Evolutionary conservation across 192 early-diverging fungal genomes (phyloP).

Genomic region (Backusella luteola): DNA sequence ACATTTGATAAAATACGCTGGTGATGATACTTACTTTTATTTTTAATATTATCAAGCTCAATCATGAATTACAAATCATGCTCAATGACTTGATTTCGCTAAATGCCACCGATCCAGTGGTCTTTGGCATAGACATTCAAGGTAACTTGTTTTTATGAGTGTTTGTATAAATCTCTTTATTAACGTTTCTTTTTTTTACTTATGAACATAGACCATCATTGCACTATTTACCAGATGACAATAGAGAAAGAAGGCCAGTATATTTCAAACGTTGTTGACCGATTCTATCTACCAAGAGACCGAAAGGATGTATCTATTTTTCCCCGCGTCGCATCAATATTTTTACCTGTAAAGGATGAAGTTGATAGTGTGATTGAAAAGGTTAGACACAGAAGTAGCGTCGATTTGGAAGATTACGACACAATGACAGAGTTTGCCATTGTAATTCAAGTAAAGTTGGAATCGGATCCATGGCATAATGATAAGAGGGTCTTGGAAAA

Average conservation of each 20-base stretch:
- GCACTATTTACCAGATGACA: not conserved
- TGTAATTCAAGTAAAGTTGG: too few species aligned
- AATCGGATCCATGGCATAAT: too few species aligned
- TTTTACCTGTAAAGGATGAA: not conserved
- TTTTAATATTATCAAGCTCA: not conserved
- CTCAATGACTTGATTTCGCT: not conserved
- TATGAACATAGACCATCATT: not conserved
- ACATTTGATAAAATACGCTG: too few species aligned
- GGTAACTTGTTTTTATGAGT: not conserved
- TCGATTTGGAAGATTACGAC: too few species aligned
- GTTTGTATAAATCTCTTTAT: not conserved
- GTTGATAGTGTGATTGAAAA: not conserved
- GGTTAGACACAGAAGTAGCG: too few species aligned
- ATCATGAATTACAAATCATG: not conserved
- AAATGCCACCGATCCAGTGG: not conserved
- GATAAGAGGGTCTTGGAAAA: too few species aligned
- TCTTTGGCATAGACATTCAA: not conserved
- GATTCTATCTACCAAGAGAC: not conserved
- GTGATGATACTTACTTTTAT: too few species aligned
- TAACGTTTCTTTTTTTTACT: not conserved
- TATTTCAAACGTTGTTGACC: not conserved
- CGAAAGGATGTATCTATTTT: not conserved
- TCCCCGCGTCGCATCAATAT: not conserved
- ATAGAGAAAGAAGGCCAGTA: not conserved
- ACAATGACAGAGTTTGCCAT: too few species aligned